Base-by-base conservation (phyloP, 2,329 filamentous ascomycete species). In the Hymenoscyphus linearis region DNA sequence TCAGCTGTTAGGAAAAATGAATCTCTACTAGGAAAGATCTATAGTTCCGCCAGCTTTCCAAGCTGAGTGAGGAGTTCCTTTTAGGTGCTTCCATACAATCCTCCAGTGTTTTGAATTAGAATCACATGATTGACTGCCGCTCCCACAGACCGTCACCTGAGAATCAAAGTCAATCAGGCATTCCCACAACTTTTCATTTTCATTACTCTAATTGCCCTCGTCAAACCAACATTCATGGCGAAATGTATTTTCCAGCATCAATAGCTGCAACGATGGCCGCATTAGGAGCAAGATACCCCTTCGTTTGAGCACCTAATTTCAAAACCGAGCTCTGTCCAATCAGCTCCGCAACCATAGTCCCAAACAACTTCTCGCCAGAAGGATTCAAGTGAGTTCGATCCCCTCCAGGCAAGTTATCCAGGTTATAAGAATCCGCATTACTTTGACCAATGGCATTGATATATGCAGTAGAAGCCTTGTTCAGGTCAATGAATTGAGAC, bases 311-410 rank as follows among this genome's bases (percentile, higher is more conserved):
- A 5, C 55, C 55, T 16, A 65, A 34, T 50, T 66, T 64, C 5
- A 69, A 62, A 22, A 18, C 40, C 9, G 40, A n/a, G 22, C 40
- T 47, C 40, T 10, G 40, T 47, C 40, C 65, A 81, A 67, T 61
- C 75, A 73, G 22, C 75, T 76, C 44, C 81, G 78, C 54, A 81
- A 81, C 79, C 55, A 82, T 72, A 35, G 76, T 75, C 3, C 77
- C 75, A 70, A 82, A 82, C 2, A 82, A 72, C 5, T 76, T 68
- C 34, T 74, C 75, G 0, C 79, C 79, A 59, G 72, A 71, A 3
- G 68, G 66, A 64, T 80, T 82, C 57, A 82, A 58, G 73, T 82
- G 80, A 4, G 79, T 82, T 37, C 72, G 67, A 67, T 87, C 85
- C 3, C 69, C 72, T 1, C 74, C 64, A 4, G 67, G 69, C 22